Percentiles rank a stretch among this genome's conserved stretches.
phyloP scores from a whole-genome alignment of 768 basidiomycete genomes.

The Serendipita indica region DNA sequence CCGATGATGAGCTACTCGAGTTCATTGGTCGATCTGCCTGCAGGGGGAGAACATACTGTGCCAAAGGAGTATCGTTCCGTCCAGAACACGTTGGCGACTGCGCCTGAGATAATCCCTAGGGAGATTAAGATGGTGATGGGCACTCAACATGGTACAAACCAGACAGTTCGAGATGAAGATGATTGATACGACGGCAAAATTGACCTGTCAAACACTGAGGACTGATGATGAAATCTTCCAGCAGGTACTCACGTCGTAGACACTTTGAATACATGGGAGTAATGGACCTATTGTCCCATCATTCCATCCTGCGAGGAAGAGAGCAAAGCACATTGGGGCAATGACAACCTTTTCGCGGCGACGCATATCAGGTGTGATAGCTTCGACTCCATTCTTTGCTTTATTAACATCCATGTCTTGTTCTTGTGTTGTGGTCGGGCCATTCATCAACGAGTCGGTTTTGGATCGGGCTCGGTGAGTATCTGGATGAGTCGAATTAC shows the following conservation, averaged over 20 bases:
- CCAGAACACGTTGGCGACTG: constrained; percentile 33
- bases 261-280: constrained; percentile 51
- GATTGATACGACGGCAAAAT: constrained; percentile 41
- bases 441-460: no score
- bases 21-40: background rate
- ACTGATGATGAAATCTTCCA: background rate
- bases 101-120: constrained; percentile 34
- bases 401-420: no score
- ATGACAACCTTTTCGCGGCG: constrained; percentile 17
- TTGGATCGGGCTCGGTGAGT: no score
- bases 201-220: constrained; percentile 25
- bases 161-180: constrained; percentile 37
- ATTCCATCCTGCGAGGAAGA: constrained; percentile 63
- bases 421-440: no score
- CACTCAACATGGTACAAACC: constrained; percentile 13
- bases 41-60: constrained; percentile 23
- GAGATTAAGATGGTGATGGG: background rate
- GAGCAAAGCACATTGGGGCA: constrained; percentile 35
- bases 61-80: constrained; percentile 34
- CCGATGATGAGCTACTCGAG: constrained; percentile 27
- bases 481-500: no score
- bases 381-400: no score
- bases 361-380: constrained; percentile 6
- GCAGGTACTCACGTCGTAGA: constrained; percentile 31
- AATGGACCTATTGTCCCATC: constrained; percentile 63